Conservation (phyloP, 805 yeast genomes). For the Pichia californica region DNA sequence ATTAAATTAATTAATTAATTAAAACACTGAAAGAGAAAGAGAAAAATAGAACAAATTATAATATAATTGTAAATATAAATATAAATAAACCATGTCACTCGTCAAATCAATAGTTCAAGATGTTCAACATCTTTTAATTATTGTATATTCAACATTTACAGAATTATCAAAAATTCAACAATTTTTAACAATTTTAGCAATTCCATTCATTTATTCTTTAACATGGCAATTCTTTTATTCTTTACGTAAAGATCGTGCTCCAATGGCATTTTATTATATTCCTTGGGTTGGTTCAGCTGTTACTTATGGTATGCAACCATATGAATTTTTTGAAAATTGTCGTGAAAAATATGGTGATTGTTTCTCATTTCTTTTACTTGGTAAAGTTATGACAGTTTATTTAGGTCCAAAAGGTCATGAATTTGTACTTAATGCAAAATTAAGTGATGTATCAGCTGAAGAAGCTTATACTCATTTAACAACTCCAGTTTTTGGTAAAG, state of each 20-base stretch:
- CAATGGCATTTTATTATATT: conserved; percentile 84
- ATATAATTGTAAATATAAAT: too few relatives aligned
- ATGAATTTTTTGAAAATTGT: conserved; percentile 75
- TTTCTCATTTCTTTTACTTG: conserved; percentile 83
- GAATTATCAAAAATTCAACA: conserved; percentile 24
- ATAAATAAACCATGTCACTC: conserved; percentile 19
- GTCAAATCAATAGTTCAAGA: conserved; percentile 21
- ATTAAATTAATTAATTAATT: too few relatives aligned
- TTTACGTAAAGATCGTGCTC: conserved; percentile 76
- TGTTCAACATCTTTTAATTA: conserved; percentile 6
- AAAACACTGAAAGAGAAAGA: too few relatives aligned
- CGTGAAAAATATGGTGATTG: conserved; percentile 86
- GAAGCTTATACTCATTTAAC: conserved; percentile 94
- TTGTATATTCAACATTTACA: conserved; percentile 11
- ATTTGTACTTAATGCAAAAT: conserved; percentile 85
- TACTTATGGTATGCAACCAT: conserved; percentile 87
- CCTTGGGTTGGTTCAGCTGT: conserved; percentile 96
- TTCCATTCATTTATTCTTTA: conserved; percentile 62
- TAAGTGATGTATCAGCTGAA: conserved; percentile 89
- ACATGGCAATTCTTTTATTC: conserved; percentile 64
- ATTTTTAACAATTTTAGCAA: conserved; percentile 29
- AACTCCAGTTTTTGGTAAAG: conserved; percentile 98
- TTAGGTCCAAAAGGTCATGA: conserved; percentile 98
- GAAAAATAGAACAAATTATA: too few relatives aligned
- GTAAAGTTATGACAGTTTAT: conserved; percentile 90